These are phyloP conservation scores for Plenodomus biglobosus DNA, from an alignment of 2,329 filamentous ascomycete genomes.

Conservation along the genomic window DNA sequence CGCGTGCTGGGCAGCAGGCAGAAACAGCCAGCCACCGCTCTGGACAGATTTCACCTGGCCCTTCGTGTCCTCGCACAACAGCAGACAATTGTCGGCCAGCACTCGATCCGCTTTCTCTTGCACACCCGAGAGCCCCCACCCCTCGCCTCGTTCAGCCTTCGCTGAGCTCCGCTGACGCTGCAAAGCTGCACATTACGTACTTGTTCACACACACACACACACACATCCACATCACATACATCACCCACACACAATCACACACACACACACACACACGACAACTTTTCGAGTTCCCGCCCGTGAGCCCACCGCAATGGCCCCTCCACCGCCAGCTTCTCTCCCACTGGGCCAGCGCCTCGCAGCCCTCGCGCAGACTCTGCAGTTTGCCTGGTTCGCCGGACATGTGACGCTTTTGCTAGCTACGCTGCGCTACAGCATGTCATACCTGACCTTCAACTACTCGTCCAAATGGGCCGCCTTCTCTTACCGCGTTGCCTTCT, in stretches of 20 bases:
- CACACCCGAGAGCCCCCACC: background rate
- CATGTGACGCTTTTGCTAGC: conserved; percentile 84
- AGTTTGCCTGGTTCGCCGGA: conserved; percentile 74
- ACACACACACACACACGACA: conserved; percentile 24
- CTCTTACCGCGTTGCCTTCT: conserved; percentile 86
- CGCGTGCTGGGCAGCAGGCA: conserved; percentile 20
- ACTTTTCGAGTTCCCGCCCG: conserved; percentile 20
- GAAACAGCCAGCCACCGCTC: conserved; percentile 32
- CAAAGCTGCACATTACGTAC: conserved; percentile 22
- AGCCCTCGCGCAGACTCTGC: conserved; percentile 81
- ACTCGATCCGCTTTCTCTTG: conserved; percentile 5
- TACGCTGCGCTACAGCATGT: conserved; percentile 79
- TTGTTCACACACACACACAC: background rate
- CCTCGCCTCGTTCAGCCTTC: too few relatives aligned
- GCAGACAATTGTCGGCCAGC: conserved; percentile 16
- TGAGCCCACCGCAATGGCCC: conserved; percentile 62
- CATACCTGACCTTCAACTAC: conserved; percentile 87
- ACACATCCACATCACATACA: too few relatives aligned
- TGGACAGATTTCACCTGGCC: conserved; percentile 41
- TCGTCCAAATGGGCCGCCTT: conserved; percentile 74
- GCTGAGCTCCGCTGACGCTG: conserved; percentile 28
- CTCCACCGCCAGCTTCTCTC: conserved; percentile 69
- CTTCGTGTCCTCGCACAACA: conserved; percentile 12
- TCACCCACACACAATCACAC: too few relatives aligned
- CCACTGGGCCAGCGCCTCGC: conserved; percentile 75